These are phyloP conservation scores for Spinellus fusiger DNA, from an alignment of 192 early-diverging fungal species.

Conservation along the genomic window DNA sequence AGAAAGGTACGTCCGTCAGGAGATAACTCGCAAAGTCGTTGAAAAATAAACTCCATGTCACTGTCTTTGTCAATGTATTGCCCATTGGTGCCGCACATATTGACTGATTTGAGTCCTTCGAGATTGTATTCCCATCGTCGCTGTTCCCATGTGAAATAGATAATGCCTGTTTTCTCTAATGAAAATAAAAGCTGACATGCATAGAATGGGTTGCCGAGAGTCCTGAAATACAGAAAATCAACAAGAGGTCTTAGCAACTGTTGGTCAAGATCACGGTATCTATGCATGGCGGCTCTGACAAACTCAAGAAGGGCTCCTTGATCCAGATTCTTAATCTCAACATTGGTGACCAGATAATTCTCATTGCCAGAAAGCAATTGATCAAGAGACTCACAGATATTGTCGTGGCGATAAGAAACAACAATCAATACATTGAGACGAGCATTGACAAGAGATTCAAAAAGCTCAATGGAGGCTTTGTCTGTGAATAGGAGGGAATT, in stretches of 20 bases:
- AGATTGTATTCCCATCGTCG: slow-evolving; percentile 30
- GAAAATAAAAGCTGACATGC: slow-evolving; percentile 20
- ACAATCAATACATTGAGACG: slow-evolving; percentile 19
- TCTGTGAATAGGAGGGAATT: slow-evolving; percentile 10
- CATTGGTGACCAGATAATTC: slow-evolving; percentile 14
- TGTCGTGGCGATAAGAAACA: slow-evolving; percentile 13
- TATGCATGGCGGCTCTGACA: slow-evolving; percentile 24
- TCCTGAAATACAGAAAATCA: slow-evolving; percentile 16
- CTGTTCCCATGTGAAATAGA: slow-evolving; percentile 28
- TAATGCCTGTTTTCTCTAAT: slow-evolving; percentile 20
- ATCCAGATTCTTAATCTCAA: slow-evolving; percentile 21
- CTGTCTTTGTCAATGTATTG: slow-evolving; percentile 2
- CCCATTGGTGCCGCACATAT: not conserved
- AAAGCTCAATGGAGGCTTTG: slow-evolving; percentile 28
- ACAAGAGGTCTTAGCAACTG: slow-evolving; percentile 19
- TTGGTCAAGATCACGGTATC: slow-evolving; percentile 12
- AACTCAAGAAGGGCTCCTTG: slow-evolving; percentile 19
- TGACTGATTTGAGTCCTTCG: slow-evolving; percentile 16
- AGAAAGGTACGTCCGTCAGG: slow-evolving; percentile 23
- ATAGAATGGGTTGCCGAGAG: slow-evolving; percentile 29
- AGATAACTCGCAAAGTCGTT: slow-evolving; percentile 20
- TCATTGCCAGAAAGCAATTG: slow-evolving; percentile 7
- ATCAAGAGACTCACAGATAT: not conserved
- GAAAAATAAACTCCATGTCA: slow-evolving; percentile 22
- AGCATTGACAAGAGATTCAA: slow-evolving; percentile 19